Evolutionary conservation across 2,329 filamentous ascomycete genomes (phyloP), one percentile per base, ranked within the genome.

Genomic region (Didymella keratinophila): DNA sequence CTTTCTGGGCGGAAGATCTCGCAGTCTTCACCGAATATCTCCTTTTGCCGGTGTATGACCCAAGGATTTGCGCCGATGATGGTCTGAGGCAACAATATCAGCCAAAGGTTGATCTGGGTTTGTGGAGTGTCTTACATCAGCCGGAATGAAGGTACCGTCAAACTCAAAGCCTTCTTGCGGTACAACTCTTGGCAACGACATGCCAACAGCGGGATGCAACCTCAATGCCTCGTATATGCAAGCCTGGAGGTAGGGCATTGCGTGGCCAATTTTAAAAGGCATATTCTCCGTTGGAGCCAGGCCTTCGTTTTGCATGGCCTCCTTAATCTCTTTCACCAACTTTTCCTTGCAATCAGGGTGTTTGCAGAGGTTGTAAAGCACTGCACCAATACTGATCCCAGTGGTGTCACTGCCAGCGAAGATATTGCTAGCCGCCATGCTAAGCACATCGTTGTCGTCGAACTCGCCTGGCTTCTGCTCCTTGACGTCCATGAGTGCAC

Each of bases 361-460:
- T 34, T 64, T 67, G 44, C 63, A 60, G 2, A 71, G 27, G 23
- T 68, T 52, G 41, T 68, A 70, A 8, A 71, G 43, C 14, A 70
- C 59, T 4, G 67, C 66, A 4, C 64, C 70, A 3, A 73, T 71
- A 2, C 75, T 72, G 23, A 78, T 76, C 16, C 77, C 77, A 2
- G 78, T 81, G 0, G 79, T 81, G 48, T 81, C 79, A 21, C 72
- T 75, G 4, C 78, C 78, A 2, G 79, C 80, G 36, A 76, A 76
- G 50, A 80, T 76, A 20, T 65, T 65, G 14, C 44, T 58, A 2
- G 74, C 74, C 1, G 71, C 72, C 76, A 79, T 78, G 25, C 71
- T 76, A 7, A 78, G 60, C 9, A 80, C 67, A 48, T 63, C 72
- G 7, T 67, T 71, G 44, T 75, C 70, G 50, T 76, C 70, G 50